Percentiles rank a stretch among this genome's conserved stretches.
Conservation (phyloP, 176 grass and related monocot genomes). For the Phoenix dactylifera region DNA sequence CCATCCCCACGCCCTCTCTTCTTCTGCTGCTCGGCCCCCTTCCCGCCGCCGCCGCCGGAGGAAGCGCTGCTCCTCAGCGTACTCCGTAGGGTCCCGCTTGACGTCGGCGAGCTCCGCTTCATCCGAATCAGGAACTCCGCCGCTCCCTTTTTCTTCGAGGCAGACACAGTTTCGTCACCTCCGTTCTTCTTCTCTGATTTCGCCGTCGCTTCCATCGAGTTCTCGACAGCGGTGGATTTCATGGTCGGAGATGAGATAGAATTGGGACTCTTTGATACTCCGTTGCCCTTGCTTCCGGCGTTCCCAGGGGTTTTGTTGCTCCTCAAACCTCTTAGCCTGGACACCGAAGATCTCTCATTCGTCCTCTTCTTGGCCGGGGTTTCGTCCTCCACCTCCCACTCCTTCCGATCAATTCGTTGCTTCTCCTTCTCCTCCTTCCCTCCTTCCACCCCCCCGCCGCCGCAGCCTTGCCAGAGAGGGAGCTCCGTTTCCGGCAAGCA, state of each 20-base stretch:
- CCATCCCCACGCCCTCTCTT: slow-evolving; percentile 35
- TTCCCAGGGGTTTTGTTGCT: slow-evolving; percentile 36
- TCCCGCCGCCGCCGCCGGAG: neutral
- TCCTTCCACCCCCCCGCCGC: neutral
- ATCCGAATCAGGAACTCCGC: slow-evolving; percentile 76
- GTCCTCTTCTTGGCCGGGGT: slow-evolving; percentile 18
- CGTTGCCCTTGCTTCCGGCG: neutral
- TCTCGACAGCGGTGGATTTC: slow-evolving; percentile 24
- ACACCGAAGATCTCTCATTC: neutral
- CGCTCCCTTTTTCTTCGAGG: slow-evolving; percentile 47
- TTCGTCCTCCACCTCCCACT: slow-evolving; percentile 5
- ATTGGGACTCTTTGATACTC: slow-evolving; percentile 15
- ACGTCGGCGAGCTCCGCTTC: slow-evolving; percentile 33
- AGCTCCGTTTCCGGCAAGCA: slow-evolving; percentile 68
- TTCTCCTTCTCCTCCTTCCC: slow-evolving; percentile 10
- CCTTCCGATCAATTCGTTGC: slow-evolving; percentile 21
- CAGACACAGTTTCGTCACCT: neutral
- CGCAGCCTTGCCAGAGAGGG: slow-evolving; percentile 31
- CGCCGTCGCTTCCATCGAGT: slow-evolving; percentile 7
- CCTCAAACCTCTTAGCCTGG: slow-evolving; percentile 23
- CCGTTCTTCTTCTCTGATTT: slow-evolving; percentile 50
- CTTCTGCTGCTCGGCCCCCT: slow-evolving; percentile 31
- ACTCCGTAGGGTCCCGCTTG: slow-evolving; percentile 31
- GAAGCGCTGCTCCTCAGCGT: slow-evolving; percentile 33
- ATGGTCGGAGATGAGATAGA: slow-evolving; percentile 9